A percentile compares a stretch with the other conserved stretches of the same genome.
Evolutionary conservation across 305 asterid genomes (phyloP).

Genomic region (Ruellia speciosa): DNA sequence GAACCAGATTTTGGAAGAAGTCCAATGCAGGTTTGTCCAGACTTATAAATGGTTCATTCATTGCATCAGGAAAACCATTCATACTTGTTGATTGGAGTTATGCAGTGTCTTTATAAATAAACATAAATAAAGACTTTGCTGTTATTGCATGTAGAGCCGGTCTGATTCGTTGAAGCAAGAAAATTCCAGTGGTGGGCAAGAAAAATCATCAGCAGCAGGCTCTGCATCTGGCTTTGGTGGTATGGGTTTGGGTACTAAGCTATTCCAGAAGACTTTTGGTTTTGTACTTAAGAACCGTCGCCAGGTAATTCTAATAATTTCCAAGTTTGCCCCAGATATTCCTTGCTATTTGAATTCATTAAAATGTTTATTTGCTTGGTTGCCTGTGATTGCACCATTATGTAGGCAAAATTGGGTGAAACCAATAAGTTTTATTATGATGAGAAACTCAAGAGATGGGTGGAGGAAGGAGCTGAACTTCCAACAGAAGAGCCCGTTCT

Average conservation of each 20-base stretch:
- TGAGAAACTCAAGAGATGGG: conserved; percentile 92
- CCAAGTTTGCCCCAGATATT: conserved; percentile 2
- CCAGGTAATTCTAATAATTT: conserved; percentile 43
- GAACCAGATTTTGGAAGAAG: conserved; percentile 96
- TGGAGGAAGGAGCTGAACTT: conserved; percentile 81
- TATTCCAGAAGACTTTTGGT: conserved; percentile 83
- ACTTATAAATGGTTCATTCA: conserved; percentile 11
- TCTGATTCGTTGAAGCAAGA: conserved; percentile 59
- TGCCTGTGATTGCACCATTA: conserved; percentile 11
- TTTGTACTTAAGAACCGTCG: conserved; percentile 68
- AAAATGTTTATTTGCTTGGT: conserved; percentile 4
- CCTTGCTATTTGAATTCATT: background rate
- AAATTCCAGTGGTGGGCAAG: conserved; percentile 41
- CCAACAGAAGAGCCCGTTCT: conserved; percentile 65
- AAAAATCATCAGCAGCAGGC: conserved; percentile 45
- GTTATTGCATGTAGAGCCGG: conserved; percentile 35
- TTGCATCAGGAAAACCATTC: conserved; percentile 14
- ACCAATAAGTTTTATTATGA: conserved; percentile 78
- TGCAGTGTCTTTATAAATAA: background rate
- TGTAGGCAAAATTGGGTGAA: conserved; percentile 92
- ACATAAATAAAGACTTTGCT: conserved; percentile 12
- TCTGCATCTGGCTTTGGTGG: conserved; percentile 62
- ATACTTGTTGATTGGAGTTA: conserved; percentile 13
- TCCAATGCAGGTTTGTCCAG: conserved; percentile 73
- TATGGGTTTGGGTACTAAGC: conserved; percentile 74